Evolutionary conservation across 257 asterid genomes (phyloP).

Genomic region (Linderniella brevidens): DNA sequence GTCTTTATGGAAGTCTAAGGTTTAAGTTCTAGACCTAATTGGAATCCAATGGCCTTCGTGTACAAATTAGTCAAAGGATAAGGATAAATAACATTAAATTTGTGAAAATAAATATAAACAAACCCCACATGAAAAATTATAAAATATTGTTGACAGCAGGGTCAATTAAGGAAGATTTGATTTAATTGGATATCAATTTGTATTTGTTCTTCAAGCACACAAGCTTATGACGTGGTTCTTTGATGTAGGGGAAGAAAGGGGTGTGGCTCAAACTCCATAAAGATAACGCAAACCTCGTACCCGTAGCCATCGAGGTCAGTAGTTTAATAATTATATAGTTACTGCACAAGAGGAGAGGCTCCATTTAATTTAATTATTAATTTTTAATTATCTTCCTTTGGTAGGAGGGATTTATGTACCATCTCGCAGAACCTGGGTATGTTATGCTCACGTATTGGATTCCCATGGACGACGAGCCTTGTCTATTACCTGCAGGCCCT

Average conservation of each 20-base stretch:
- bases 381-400: neutral
- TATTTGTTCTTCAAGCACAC: no score
- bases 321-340: neutral
- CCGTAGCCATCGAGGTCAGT: constrained; percentile 23
- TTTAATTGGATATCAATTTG: no score
- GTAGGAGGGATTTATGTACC: constrained; percentile 23
- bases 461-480: constrained; percentile 15
- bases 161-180: no score
- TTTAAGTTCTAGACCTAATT: neutral
- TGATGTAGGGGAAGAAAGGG: constrained; percentile 20
- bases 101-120: no score
- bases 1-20: constrained; percentile 22
- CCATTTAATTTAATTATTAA: neutral
- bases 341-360: neutral
- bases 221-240: no score
- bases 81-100: no score
- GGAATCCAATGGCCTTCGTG: neutral
- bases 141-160: no score
- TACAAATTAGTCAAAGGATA: no score
- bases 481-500: constrained; percentile 17
- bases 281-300: constrained; percentile 23
- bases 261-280: constrained; percentile 20
- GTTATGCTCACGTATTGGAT: constrained; percentile 26
- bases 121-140: no score
- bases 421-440: constrained; percentile 23